Evolutionary conservation across 2,329 filamentous ascomycete species (phyloP).

Genomic region (Neurospora crassa): DNA sequence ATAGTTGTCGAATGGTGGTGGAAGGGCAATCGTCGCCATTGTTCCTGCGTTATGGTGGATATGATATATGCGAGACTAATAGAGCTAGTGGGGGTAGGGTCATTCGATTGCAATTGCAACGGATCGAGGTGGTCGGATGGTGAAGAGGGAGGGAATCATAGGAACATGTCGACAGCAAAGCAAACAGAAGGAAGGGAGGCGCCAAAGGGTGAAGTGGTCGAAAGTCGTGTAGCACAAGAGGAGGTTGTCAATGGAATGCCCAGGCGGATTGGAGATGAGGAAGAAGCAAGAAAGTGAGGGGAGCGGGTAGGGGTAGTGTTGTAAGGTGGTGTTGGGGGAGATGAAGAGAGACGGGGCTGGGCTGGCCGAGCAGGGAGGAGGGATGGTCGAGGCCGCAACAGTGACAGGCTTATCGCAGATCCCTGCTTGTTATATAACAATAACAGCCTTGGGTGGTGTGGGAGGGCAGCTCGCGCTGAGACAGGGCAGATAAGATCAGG

Average conservation of each 20-base stretch:
- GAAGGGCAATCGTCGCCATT: conserved; percentile 49
- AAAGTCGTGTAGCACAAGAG: background rate
- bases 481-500: conserved; percentile 18
- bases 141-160: background rate
- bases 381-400: conserved; percentile 4
- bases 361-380: background rate
- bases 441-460: conserved; percentile 7
- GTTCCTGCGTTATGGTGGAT: background rate
- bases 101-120: background rate
- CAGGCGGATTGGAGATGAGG: background rate
- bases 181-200: background rate
- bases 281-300: background rate
- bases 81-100: background rate
- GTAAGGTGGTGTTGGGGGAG: background rate
- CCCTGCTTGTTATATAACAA: conserved; percentile 13
- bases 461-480: conserved; percentile 4
- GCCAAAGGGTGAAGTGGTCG: background rate
- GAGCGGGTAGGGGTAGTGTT: background rate
- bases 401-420: conserved; percentile 18
- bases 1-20: conserved; percentile 24
- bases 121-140: background rate
- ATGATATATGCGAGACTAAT: background rate
- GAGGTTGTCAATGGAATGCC: background rate
- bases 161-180: background rate
- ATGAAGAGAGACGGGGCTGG: background rate